phyloP scores from a whole-genome alignment of 2,329 filamentous ascomycete genomes.

The Monilinia polystroma region DNA sequence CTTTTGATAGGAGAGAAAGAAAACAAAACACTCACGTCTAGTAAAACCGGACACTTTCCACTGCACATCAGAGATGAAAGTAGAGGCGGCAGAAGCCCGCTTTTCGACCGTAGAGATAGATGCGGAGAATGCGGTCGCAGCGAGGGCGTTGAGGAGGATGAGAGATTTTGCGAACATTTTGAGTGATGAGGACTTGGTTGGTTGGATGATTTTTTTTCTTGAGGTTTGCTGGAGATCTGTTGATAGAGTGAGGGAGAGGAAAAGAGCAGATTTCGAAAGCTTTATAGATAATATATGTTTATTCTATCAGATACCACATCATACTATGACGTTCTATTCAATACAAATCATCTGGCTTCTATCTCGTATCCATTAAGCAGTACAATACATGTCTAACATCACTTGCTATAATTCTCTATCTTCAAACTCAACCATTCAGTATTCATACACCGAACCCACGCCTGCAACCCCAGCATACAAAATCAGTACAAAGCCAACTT shows the following conservation, averaged over 20 bases:
- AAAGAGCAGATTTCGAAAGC: too few relatives aligned
- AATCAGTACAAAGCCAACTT: not conserved
- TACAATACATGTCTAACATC: not conserved
- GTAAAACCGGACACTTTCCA: slow-evolving; percentile 26
- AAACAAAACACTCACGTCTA: slow-evolving; percentile 18
- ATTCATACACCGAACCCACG: not conserved
- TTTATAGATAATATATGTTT: not conserved
- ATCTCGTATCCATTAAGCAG: not conserved
- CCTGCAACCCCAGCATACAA: not conserved
- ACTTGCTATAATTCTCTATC: not conserved
- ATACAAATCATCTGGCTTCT: not conserved
- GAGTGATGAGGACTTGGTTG: not conserved
- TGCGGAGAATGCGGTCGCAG: slow-evolving; percentile 7
- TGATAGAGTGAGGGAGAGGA: not conserved
- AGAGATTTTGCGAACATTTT: slow-evolving; percentile 22
- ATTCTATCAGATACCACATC: not conserved
- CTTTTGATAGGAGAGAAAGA: not conserved
- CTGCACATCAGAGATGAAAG: not conserved
- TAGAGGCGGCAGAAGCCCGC: not conserved
- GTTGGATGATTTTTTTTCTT: not conserved
- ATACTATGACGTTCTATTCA: not conserved
- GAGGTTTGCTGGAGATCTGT: not conserved
- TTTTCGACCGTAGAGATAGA: not conserved
- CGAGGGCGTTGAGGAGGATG: slow-evolving; percentile 15
- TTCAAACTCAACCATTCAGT: not conserved